phyloP scores from a whole-genome alignment of 1,139 yeast genomes.

The Geotrichum klebahnii region DNA sequence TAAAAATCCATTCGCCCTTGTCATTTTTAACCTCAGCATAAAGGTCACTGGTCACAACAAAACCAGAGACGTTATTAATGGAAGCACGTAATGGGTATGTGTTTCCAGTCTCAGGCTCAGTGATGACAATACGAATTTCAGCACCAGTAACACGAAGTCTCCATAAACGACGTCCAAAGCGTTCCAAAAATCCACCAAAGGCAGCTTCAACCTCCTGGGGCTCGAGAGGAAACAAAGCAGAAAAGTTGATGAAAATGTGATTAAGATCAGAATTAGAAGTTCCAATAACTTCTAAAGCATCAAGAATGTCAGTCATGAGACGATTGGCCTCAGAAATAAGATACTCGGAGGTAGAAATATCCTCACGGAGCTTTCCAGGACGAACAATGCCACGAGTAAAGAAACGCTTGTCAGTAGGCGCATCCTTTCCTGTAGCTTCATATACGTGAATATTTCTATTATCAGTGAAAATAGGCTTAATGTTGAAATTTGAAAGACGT shows the following conservation, averaged over 20 bases:
- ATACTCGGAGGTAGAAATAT: conserved; percentile 86
- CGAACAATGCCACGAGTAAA: conserved; percentile 96
- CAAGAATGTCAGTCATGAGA: conserved; percentile 90
- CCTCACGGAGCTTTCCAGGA: conserved; percentile 91
- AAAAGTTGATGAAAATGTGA: conserved; percentile 93
- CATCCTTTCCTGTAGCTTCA: conserved; percentile 91
- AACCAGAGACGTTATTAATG: conserved; percentile 93
- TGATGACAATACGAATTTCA: conserved; percentile 91
- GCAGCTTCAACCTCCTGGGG: conserved; percentile 98
- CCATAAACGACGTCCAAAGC: conserved; percentile 96
- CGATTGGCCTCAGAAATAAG: conserved; percentile 94
- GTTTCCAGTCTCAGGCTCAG: conserved; percentile 74
- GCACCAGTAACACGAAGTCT: conserved; percentile 95
- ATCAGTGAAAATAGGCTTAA: conserved; percentile 92
- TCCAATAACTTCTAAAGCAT: conserved; percentile 89
- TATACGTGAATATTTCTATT: conserved; percentile 96
- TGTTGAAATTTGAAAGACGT: conserved; percentile 88
- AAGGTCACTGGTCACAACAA: conserved; percentile 90
- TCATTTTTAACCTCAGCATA: conserved; percentile 90
- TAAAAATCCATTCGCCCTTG: conserved; percentile 94
- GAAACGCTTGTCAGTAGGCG: conserved; percentile 90
- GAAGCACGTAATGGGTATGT: conserved; percentile 96
- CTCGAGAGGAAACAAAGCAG: conserved; percentile 87
- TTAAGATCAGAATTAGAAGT: conserved; percentile 95
- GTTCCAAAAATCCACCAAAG: conserved; percentile 93